Evolutionary conservation across 2,329 filamentous ascomycete genomes (phyloP).

Genomic region (Mycosphaerella sp.): DNA sequence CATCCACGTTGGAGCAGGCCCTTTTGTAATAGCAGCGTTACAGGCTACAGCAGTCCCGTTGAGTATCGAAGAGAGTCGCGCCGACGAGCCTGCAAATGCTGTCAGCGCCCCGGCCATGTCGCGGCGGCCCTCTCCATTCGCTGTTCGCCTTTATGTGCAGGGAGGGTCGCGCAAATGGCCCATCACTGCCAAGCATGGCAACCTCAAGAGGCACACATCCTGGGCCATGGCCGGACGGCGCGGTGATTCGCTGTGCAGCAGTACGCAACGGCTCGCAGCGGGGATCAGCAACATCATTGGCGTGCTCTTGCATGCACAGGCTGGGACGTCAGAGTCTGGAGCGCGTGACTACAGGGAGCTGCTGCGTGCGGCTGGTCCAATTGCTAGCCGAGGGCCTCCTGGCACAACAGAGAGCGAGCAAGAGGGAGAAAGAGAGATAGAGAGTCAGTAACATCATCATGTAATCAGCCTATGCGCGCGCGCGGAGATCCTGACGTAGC

Average conservation of each 20-base stretch:
- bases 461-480: too few relatives aligned
- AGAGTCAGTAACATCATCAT: too few relatives aligned
- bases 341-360: constrained; percentile 16
- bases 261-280: constrained; percentile 13
- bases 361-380: constrained; percentile 9
- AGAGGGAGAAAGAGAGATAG: too few relatives aligned
- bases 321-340: constrained; percentile 5
- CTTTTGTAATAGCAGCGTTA: too few relatives aligned
- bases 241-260: constrained; percentile 8
- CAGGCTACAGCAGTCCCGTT: too few relatives aligned
- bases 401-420: too few relatives aligned
- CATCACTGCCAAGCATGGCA: constrained; percentile 6
- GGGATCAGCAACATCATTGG: constrained; percentile 13
- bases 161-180: constrained; percentile 7
- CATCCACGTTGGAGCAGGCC: constrained; percentile 1
- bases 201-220: constrained; percentile 7
- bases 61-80: constrained; percentile 4
- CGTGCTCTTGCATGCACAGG: constrained; percentile 10
- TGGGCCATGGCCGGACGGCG: constrained; percentile 1
- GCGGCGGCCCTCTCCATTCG: constrained; percentile 8
- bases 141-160: constrained; percentile 8
- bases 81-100: constrained; percentile 4
- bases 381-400: constrained; percentile 14
- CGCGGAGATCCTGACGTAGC: constrained; percentile 14
- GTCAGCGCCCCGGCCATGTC: constrained; percentile 10